Percentiles rank a stretch among this genome's conserved stretches.
Conservation (phyloP, 2,329 filamentous ascomycete genomes). For the Malbranchea zuffiana region DNA sequence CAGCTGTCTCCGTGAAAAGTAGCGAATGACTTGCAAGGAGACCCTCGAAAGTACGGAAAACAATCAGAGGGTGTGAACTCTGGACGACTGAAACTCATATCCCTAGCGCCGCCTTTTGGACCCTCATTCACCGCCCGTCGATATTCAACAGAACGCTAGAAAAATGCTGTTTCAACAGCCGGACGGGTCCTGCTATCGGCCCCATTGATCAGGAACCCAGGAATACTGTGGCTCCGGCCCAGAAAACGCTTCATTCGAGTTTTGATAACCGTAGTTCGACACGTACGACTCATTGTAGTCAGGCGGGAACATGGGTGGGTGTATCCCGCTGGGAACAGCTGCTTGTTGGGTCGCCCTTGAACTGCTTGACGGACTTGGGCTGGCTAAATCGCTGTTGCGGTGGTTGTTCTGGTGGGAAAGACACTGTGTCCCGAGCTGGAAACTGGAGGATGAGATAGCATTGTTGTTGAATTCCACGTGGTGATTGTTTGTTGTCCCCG, state of each 20-base stretch:
- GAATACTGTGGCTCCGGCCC: constrained; percentile 6
- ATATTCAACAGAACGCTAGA: not conserved
- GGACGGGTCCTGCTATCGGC: constrained; percentile 6
- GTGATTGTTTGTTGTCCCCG: constrained; percentile 2
- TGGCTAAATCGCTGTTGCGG: not conserved
- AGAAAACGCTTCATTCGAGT: constrained; percentile 3
- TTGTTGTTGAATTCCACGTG: constrained; percentile 6
- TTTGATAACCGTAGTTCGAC: constrained; percentile 5
- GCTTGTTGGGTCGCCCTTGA: not conserved
- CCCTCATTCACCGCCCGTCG: not conserved
- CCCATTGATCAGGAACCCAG: constrained; percentile 10
- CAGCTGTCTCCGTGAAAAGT: too few species aligned
- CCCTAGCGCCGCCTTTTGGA: too few species aligned
- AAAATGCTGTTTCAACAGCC: too few species aligned
- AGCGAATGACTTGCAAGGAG: too few species aligned
- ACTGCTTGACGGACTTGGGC: not conserved
- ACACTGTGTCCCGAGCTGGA: constrained; percentile 3
- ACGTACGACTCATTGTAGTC: constrained; percentile 3
- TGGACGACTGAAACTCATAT: too few species aligned
- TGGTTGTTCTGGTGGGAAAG: not conserved
- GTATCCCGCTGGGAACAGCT: not conserved
- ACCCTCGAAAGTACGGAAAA: too few species aligned
- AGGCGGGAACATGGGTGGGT: constrained; percentile 2
- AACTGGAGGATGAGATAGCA: not conserved
- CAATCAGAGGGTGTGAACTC: too few species aligned